Evolutionary conservation across 73 alveolate species (phyloP).

Genomic region (Tetrahymena thermophila): DNA sequence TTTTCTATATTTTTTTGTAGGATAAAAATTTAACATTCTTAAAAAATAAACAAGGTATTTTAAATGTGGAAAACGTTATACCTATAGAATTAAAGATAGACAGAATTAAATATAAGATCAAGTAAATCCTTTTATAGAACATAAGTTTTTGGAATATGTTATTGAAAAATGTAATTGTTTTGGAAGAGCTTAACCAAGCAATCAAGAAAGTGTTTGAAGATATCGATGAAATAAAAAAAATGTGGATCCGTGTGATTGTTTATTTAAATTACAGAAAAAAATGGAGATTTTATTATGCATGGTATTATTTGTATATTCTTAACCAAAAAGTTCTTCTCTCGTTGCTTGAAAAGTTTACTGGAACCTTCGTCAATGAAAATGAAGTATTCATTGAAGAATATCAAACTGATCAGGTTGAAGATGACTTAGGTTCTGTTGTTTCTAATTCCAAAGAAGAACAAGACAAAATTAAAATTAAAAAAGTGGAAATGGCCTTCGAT

Average conservation of each 20-base stretch:
- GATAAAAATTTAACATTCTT: not conserved
- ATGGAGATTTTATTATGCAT: conserved; percentile 46
- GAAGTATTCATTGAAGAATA: conserved; percentile 32
- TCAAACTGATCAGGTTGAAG: conserved; percentile 14
- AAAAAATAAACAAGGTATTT: conserved; percentile 1
- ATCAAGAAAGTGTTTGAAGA: conserved; percentile 1
- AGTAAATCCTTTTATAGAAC: not conserved
- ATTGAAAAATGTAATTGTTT: conserved; percentile 1
- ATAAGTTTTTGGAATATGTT: conserved; percentile 21
- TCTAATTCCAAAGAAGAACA: conserved; percentile 20
- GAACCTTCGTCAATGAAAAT: conserved; percentile 24
- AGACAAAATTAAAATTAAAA: conserved; percentile 9
- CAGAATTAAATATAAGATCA: conserved; percentile 17
- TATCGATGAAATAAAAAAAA: conserved; percentile 13
- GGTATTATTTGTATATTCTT: conserved; percentile 32
- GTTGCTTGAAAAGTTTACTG: conserved; percentile 24
- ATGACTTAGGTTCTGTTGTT: conserved; percentile 14
- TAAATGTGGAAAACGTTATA: conserved; percentile 25
- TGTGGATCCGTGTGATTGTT: conserved; percentile 19
- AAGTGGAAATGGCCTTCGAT: conserved; percentile 31
- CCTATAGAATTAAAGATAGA: conserved; percentile 32
- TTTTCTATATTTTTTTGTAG: too few species aligned
- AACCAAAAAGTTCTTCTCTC: conserved; percentile 13
- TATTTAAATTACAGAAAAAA: conserved; percentile 31
- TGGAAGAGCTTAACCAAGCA: conserved; percentile 10